Evolutionary conservation across 345 rosid genomes (phyloP), one percentile per base, ranked within the genome.

Genomic region (Bruguiera parviflora): DNA sequence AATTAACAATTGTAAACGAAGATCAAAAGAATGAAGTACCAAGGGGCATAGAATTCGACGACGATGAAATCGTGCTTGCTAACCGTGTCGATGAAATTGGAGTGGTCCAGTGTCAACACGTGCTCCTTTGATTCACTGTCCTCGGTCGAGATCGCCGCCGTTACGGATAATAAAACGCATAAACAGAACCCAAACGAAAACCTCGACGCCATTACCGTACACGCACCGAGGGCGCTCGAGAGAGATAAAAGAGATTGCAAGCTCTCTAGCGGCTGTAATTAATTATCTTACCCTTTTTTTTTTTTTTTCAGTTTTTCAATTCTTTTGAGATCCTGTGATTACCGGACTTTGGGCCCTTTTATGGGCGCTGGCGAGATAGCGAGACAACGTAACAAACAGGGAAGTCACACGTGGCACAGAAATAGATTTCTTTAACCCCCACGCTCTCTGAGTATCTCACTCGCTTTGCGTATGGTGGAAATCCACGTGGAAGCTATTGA

Each of bases 41-140:
- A 95, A 52, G 99, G 99, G 61, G 99, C 98, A 79, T 95, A 95
- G 79, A 95, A 95, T 71, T 95, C 97, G 43, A 95, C 98, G 78
- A 92, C 97, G 79, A 95, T 72, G 83, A 95, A 87, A 28, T 95
- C 85, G 77, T 86, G 92, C 75, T 92, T 88, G 80, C 66, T 77
- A 70, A 95, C 79, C 18, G 85, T 82, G 31, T 95, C 97, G 22
- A 89, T 73, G 84, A 95, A 95, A 84, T 95, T 95, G 31, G 98
- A 77, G 85, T 84, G 85, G 76, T 88, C 97, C 33, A 95, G 78
- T 5, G 97, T 92, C 76, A 92, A 69, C n/a, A 95, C 98, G 72
- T 83, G 88, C 78, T 90, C 96, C 83, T 88, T 82, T 59, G 85
- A 74, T 61, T 73, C 89, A 28, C 47, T 47, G 69, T 84, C 81